A percentile compares a stretch with the other conserved stretches of the same genome.
Conservation (phyloP, 352 stramenopile genomes). For the Peronospora tabacina region DNA sequence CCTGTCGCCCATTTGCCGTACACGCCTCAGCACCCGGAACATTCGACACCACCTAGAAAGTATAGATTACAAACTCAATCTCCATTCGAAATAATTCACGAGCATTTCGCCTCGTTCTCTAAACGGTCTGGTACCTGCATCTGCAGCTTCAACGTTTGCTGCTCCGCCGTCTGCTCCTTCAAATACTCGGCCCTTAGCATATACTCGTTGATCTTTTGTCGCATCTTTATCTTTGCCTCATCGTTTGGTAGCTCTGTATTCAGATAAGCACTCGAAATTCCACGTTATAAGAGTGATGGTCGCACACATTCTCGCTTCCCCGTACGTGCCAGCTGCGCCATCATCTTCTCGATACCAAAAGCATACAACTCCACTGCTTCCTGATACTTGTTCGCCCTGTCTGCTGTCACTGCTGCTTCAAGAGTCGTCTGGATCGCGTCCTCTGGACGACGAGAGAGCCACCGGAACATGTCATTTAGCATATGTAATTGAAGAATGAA, state of each 20-base stretch:
- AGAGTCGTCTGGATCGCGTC: constrained; percentile 46
- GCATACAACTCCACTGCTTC: constrained; percentile 66
- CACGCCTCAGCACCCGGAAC: constrained; percentile 1
- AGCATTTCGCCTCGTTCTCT: constrained; percentile 1
- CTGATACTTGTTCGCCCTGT: constrained; percentile 37
- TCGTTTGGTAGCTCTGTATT: constrained; percentile 35
- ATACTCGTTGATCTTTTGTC: constrained; percentile 65
- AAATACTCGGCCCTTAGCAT: constrained; percentile 71
- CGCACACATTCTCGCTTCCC: constrained; percentile 7
- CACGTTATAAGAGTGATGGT: neutral
- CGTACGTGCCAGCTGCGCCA: constrained; percentile 51
- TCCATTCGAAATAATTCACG: neutral
- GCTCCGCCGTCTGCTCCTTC: constrained; percentile 34
- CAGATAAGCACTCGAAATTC: neutral
- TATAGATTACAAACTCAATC: neutral
- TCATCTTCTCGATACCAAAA: constrained; percentile 65
- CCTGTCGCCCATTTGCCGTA: constrained; percentile 11
- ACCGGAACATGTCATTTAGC: constrained; percentile 37
- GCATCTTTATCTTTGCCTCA: constrained; percentile 24
- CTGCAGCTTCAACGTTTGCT: constrained; percentile 20
- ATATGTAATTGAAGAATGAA: constrained; percentile 13
- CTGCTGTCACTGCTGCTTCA: constrained; percentile 45
- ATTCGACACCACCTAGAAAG: constrained; percentile 3
- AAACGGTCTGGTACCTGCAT: constrained; percentile 9
- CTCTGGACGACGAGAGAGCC: constrained; percentile 25